Conservation (phyloP, 1,139 yeast species). For the Candida smagusa region DNA sequence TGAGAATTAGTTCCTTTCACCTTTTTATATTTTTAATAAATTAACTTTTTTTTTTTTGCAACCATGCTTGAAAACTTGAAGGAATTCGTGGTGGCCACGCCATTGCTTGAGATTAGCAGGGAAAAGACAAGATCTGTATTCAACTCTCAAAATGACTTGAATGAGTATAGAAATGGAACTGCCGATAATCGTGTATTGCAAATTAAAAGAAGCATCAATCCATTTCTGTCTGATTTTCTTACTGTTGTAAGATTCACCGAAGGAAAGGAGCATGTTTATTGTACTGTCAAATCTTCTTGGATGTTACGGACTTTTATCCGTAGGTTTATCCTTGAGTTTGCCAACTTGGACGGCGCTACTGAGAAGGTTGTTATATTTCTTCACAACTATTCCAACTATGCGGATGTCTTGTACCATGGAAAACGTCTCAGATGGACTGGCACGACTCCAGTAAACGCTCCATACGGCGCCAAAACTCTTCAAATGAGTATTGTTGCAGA, state of each 20-base stretch:
- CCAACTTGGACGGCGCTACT: slow-evolving; percentile 5
- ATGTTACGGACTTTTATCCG: slow-evolving; percentile 9
- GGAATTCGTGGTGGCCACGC: no score
- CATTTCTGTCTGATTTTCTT: no score
- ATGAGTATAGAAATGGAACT: not conserved
- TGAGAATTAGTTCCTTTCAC: slow-evolving; percentile 1
- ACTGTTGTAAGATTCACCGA: no score
- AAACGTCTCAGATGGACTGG: slow-evolving; percentile 11
- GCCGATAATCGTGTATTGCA: no score
- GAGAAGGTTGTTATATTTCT: slow-evolving; percentile 9
- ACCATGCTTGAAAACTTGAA: not conserved
- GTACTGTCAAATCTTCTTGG: slow-evolving; percentile 10
- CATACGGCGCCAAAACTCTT: slow-evolving; percentile 4
- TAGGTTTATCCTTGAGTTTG: slow-evolving; percentile 10
- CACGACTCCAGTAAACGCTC: slow-evolving; percentile 6
- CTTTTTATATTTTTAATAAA: not conserved
- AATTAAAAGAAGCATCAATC: no score
- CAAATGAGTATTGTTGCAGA: slow-evolving; percentile 6
- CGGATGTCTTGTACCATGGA: slow-evolving; percentile 13
- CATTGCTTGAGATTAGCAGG: no score
- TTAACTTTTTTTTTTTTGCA: slow-evolving; percentile 1
- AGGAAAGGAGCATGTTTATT: not conserved
- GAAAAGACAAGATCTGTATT: no score
- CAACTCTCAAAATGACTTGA: no score
- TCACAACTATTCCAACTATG: slow-evolving; percentile 10